Evolutionary conservation across 2,329 filamentous ascomycete genomes (phyloP), one percentile per base, ranked within the genome.

Genomic region (Sporothrix curviconia): DNA sequence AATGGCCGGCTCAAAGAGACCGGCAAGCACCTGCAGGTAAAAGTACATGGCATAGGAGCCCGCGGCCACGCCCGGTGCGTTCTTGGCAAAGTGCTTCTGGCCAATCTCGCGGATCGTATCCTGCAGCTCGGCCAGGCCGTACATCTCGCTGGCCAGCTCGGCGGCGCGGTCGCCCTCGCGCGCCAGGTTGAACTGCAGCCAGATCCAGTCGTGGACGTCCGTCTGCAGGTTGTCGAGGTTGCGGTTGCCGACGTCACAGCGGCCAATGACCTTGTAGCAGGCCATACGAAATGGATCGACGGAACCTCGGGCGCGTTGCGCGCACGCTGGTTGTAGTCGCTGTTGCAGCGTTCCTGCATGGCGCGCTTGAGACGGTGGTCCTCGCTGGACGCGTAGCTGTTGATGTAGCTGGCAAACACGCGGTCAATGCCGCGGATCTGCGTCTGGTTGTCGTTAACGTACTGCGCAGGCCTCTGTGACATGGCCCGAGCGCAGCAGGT

Each of bases 191-290:
- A 87, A 84, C 66, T 87, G 85, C 57, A 87, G 76, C 85, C 85
- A 88, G 67, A 86, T 80, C 81, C 83, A 87, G 70, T 88, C 85
- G 66, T 86, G 82, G 59, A 87, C 81, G 58, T 84, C 82, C 14
- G 79, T 82, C 65, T 81, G 82, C 36, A 87, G 72, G 46, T 80
- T 80, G 24, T 85, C 83, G 30, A 87, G 70, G 63, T 78, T 83
- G 61, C 85, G 81, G 70, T 85, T 84, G 67, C 75, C 77, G 25
- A 88, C 74, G 65, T 87, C 85, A 64, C 84, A 86, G 46, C 85
- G 90, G 46, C 95, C 94, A 65, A 99, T 87, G 61, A 99, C 86
- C 78, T 99, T 97, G 79, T 97, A 97, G 71, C 94, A 96, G 49
- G 92, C 92, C 84, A 96, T 92, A 55, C 91, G 86, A 75, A 95